These are phyloP conservation scores for Ogataea hybrid DNA, from an alignment of 1,139 yeast species.

Conservation along the genomic window DNA sequence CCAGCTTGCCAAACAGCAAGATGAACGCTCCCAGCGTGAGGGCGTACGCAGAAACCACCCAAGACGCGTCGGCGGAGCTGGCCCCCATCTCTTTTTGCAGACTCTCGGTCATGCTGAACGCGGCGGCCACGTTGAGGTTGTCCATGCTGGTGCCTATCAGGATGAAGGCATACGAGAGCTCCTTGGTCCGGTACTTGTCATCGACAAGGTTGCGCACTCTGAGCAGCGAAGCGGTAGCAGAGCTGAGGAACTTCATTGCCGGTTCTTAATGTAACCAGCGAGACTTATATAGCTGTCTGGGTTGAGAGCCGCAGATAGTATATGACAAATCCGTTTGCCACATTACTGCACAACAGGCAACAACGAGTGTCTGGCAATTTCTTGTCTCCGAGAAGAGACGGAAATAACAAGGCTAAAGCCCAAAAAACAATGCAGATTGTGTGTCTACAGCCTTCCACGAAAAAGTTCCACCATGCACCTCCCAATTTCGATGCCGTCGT, in stretches of 20 bases:
- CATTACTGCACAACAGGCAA: background rate
- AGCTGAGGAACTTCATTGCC: background rate
- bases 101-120: conserved; percentile 27
- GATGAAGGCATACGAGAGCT: conserved; percentile 17
- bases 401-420: background rate
- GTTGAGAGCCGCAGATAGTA: background rate
- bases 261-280: background rate
- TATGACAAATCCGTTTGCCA: background rate
- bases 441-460: background rate
- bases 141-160: conserved; percentile 25
- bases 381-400: background rate
- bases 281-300: background rate
- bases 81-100: conserved; percentile 28
- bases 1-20: conserved; percentile 36
- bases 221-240: background rate
- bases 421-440: too few relatives aligned
- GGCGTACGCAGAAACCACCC: conserved; percentile 40
- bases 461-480: conserved; percentile 6
- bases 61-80: conserved; percentile 29
- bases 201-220: background rate
- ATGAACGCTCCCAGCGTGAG: conserved; percentile 38
- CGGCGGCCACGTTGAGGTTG: conserved; percentile 33
- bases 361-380: too few relatives aligned
- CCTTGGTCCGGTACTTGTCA: conserved; percentile 8
- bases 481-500: conserved; percentile 24